A percentile compares a stretch with the other conserved stretches of the same genome.
phyloP scores from a whole-genome alignment of 257 asterid genomes.

The Solanum infundibuliforme region DNA sequence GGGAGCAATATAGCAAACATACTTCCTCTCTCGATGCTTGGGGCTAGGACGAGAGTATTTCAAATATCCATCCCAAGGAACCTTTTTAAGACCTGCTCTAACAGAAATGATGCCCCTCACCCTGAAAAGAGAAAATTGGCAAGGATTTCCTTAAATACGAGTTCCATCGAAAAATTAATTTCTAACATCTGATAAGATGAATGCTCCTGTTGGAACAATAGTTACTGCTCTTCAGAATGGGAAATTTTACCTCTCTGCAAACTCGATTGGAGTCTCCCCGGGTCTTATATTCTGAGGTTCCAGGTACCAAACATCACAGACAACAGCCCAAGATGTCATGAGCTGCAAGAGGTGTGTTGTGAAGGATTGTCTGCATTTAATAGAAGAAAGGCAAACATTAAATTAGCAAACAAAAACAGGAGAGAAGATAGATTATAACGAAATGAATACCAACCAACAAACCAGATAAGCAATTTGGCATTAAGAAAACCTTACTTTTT shows the following conservation, averaged over 20 bases:
- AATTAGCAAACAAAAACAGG: background rate
- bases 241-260: conserved; percentile 78
- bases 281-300: conserved; percentile 90
- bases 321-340: conserved; percentile 99
- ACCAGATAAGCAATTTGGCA: background rate
- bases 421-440: background rate
- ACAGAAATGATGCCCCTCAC: conserved; percentile 89
- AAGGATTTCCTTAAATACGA: background rate
- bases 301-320: conserved; percentile 97
- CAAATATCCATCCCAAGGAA: conserved; percentile 74
- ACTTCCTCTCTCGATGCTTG: conserved; percentile 86
- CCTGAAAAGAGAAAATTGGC: conserved; percentile 30
- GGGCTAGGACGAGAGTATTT: conserved; percentile 97
- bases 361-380: conserved; percentile 76
- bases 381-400: background rate
- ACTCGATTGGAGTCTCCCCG: conserved; percentile 85
- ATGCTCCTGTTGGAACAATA: background rate
- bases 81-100: conserved; percentile 68
- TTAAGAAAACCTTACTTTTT: conserved; percentile 35
- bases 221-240: background rate
- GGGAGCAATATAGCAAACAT: conserved; percentile 16
- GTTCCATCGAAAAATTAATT: background rate
- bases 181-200: background rate
- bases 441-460: background rate
- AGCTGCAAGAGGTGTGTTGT: conserved; percentile 91